Conservation (phyloP, 1,284 basidiomycete genomes). For the Acaromyces ingoldii region DNA sequence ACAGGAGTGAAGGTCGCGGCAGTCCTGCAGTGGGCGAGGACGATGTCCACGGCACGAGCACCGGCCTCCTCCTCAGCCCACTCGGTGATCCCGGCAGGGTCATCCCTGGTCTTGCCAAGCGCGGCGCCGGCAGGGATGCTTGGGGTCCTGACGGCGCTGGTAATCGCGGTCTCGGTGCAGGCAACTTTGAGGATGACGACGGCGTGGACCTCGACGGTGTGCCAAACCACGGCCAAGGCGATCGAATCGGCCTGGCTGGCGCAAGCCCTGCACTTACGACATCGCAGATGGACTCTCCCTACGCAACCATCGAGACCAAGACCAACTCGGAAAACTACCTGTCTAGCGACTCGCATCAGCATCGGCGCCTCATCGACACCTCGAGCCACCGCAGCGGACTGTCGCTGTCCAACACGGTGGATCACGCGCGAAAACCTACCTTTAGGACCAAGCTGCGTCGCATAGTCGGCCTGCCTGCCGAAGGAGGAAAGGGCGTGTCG, state of each 20-base stretch:
- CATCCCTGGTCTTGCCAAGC: constrained; percentile 1
- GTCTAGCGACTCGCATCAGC: too few relatives aligned
- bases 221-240: neutral
- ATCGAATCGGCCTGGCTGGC: neutral
- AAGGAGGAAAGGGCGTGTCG: too few relatives aligned
- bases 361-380: too few relatives aligned
- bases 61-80: neutral
- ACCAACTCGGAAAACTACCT: too few relatives aligned
- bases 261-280: neutral
- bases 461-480: too few relatives aligned
- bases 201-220: constrained; percentile 11
- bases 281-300: neutral
- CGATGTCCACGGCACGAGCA: neutral
- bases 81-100: neutral
- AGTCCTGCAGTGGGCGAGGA: neutral
- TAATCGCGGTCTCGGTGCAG: constrained; percentile 13
- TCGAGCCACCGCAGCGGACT: too few relatives aligned
- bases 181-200: constrained; percentile 17
- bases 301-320: neutral
- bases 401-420: too few relatives aligned
- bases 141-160: constrained; percentile 15
- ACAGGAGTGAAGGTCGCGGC: neutral
- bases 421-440: too few relatives aligned
- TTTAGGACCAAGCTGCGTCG: too few relatives aligned
- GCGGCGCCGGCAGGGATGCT: constrained; percentile 14